phyloP scores from a whole-genome alignment of 2,329 filamentous ascomycete species.

The Alternaria sp. region DNA sequence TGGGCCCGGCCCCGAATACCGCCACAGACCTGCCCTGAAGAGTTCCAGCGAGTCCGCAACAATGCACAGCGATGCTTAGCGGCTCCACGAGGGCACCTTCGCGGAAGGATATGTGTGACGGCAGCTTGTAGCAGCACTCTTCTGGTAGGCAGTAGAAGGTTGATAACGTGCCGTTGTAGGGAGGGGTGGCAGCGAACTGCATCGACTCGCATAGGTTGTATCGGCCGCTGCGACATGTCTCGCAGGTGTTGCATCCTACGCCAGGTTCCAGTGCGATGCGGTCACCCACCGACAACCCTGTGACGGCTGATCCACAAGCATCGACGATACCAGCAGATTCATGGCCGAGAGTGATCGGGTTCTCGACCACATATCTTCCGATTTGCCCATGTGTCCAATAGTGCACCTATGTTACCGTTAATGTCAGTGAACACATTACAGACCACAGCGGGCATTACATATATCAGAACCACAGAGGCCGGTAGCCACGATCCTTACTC shows the following conservation, averaged over 20 bases:
- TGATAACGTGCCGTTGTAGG: not conserved
- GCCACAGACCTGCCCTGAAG: not conserved
- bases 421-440: not conserved
- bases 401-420: not conserved
- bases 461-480: not conserved
- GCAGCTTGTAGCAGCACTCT: conserved; percentile 26
- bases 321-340: not conserved
- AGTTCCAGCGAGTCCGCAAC: not conserved
- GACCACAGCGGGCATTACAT: not conserved
- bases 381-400: not conserved
- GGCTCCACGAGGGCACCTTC: conserved; percentile 31
- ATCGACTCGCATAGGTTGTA: not conserved
- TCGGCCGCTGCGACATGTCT: not conserved
- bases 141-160: conserved; percentile 16
- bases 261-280: not conserved
- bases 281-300: not conserved
- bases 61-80: conserved; percentile 26
- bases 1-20: not conserved
- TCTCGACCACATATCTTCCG: not conserved
- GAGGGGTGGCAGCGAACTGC: not conserved
- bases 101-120: conserved; percentile 15
- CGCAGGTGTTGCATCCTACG: not conserved
- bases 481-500: not conserved
- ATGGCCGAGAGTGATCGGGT: not conserved
- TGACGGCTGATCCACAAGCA: not conserved